phyloP scores from a whole-genome alignment of 1,139 yeast species.

The Eremothecium sinecaudum region DNA sequence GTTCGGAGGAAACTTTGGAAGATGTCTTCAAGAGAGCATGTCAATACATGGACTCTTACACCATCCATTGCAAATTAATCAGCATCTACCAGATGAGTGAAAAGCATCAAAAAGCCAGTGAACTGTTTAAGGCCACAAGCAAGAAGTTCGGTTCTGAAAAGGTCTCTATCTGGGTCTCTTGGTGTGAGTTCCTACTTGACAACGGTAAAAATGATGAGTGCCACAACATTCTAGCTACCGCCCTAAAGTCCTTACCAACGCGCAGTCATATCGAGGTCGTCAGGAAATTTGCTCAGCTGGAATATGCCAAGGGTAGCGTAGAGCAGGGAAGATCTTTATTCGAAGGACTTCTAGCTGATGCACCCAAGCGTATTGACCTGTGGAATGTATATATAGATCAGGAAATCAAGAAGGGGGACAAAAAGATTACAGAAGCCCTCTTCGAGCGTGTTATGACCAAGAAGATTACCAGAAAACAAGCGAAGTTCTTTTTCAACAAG shows the following conservation, averaged over 20 bases:
- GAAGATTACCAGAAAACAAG: slow-evolving; percentile 81
- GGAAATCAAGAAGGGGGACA: slow-evolving; percentile 61
- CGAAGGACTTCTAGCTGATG: slow-evolving; percentile 84
- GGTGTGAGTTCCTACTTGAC: slow-evolving; percentile 66
- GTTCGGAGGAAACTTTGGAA: slow-evolving; percentile 72
- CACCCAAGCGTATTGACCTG: slow-evolving; percentile 82
- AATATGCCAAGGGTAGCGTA: slow-evolving; percentile 75
- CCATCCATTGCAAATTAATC: slow-evolving; percentile 71
- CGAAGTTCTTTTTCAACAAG: slow-evolving; percentile 87
- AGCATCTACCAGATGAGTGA: slow-evolving; percentile 69
- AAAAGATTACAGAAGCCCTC: slow-evolving; percentile 58
- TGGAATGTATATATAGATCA: slow-evolving; percentile 95
- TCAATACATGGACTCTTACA: slow-evolving; percentile 82
- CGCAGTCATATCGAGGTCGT: slow-evolving; percentile 74
- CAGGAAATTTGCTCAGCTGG: slow-evolving; percentile 80
- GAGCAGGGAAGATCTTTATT: slow-evolving; percentile 93
- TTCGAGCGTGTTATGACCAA: slow-evolving; percentile 69
- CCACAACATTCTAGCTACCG: slow-evolving; percentile 60
- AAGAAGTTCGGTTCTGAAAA: slow-evolving; percentile 72
- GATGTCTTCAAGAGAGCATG: slow-evolving; percentile 73
- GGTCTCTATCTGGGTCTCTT: slow-evolving; percentile 66
- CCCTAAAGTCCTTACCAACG: slow-evolving; percentile 64
- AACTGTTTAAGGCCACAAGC: slow-evolving; percentile 52
- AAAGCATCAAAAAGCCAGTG: slow-evolving; percentile 60
- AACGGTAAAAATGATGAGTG: slow-evolving; percentile 49